Percentiles rank a stretch among this genome's conserved stretches.
Evolutionary conservation across 169 alveolate genomes (phyloP).

Genomic region (Perkinsus chesapeaki): DNA sequence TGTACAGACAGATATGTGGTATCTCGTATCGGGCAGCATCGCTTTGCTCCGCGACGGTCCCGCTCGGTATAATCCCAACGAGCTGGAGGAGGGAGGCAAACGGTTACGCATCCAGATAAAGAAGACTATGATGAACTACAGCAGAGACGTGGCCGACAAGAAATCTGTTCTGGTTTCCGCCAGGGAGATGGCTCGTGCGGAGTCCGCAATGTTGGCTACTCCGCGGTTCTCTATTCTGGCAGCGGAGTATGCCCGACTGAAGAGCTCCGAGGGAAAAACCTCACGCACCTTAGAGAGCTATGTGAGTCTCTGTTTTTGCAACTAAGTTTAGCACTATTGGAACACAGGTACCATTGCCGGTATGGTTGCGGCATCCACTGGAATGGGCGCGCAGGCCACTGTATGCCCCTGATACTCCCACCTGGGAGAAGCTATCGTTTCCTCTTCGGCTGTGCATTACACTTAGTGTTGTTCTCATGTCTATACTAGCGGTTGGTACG

Average conservation of each 20-base stretch:
- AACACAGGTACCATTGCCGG: background rate
- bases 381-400: background rate
- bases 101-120: background rate
- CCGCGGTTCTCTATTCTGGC: background rate
- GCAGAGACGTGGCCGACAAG: background rate
- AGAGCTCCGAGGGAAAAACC: background rate
- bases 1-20: background rate
- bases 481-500: background rate
- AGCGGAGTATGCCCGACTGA: background rate
- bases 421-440: background rate
- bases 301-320: background rate
- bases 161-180: background rate
- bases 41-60: background rate
- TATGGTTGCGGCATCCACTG: background rate
- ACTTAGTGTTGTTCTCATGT: background rate
- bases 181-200: background rate
- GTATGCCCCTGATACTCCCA: background rate
- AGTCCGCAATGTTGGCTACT: background rate
- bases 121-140: background rate
- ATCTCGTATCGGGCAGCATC: background rate
- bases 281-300: background rate
- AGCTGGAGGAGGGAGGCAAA: background rate
- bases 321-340: background rate
- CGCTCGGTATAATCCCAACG: background rate
- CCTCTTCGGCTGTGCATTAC: background rate